Conservation (phyloP, 345 rosid genomes). For the Bruguiera sexangula region DNA sequence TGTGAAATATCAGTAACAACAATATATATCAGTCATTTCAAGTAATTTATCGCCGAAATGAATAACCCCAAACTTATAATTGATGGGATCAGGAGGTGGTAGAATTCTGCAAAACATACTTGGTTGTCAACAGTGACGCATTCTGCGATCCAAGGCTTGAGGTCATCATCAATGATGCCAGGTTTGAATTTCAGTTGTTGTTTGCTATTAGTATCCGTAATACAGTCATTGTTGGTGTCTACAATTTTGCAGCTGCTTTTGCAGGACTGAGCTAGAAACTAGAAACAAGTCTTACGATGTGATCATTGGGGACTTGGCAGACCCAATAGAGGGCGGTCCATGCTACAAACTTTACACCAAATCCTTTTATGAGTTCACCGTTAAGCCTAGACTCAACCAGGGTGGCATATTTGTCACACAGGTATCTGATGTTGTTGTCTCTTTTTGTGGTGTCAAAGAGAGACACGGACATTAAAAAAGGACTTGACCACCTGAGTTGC, state of each 20-base stretch:
- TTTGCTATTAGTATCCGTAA: too few species aligned
- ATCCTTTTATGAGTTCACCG: slow-evolving; percentile 47
- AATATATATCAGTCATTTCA: too few species aligned
- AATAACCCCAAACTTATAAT: too few species aligned
- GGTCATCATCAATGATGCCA: slow-evolving; percentile 58
- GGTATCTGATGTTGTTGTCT: slow-evolving; percentile 18
- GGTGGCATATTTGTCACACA: slow-evolving; percentile 61
- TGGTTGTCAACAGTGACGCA: slow-evolving; percentile 48
- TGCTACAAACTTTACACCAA: slow-evolving; percentile 63
- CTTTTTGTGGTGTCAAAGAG: not conserved
- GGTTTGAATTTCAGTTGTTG: slow-evolving; percentile 17
- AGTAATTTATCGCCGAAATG: too few species aligned
- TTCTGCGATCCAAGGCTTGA: slow-evolving; percentile 48
- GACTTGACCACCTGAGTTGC: too few species aligned
- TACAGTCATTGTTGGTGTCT: too few species aligned
- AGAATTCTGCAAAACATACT: slow-evolving; percentile 54
- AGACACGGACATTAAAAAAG: not conserved
- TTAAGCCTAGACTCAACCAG: slow-evolving; percentile 47
- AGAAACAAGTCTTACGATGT: slow-evolving; percentile 45
- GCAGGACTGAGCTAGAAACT: slow-evolving; percentile 52
- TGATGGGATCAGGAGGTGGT: slow-evolving; percentile 52
- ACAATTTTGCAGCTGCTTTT: not conserved
- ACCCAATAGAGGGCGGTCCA: slow-evolving; percentile 72
- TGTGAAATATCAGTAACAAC: too few species aligned
- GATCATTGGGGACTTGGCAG: slow-evolving; percentile 66